Evolutionary conservation across 352 stramenopile species (phyloP), one percentile per base, ranked within the genome.

Genomic region (Phytophthora kernoviae): DNA sequence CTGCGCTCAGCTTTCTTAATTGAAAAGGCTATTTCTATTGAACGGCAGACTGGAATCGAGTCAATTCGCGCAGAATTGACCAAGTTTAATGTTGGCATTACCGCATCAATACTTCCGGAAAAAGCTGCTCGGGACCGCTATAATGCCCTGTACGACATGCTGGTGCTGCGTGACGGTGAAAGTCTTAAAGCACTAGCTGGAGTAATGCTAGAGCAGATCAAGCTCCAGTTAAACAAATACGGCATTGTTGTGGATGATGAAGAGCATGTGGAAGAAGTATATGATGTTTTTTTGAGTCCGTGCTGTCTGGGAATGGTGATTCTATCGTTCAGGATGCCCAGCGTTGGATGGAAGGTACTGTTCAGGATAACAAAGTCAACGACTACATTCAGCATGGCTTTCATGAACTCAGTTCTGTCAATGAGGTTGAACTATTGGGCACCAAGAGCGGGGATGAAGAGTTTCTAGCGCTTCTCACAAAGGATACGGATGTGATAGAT

Each of bases 341-440:
- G 47, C 65, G 65, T 22, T 94, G 80, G 81, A 77, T 94, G n/a
- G 56, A 75, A n/a, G 51, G 62, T 3, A 84, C 79, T 3, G 30
- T 86, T 3, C 58, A 68, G 10, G 63, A 45, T 4, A 77, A 86
- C 15, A 67, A 55, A 4, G 54, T 78, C 17, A 65, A 65, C 11
- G 40, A 63, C 11, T 91, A 87, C 55, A 66, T 91, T 36, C 83
- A 93, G 54, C 63, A 82, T 18, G 84, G 91, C 15, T 89, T 86
- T 32, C 66, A 87, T 41, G 75, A 84, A 44, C 62, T 91, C 20
- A 77, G 85, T 42, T 56, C 65, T 2, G 65, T 93, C 20, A 61
- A 84, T 15, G 73, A 90, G 3, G 81, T 88, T 10, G 57, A 71
- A 14, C 34, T 75, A 17, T 49, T 91, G 1, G 82, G 78, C 0